Evolutionary conservation across 768 basidiomycete genomes (phyloP).

Genomic region (Russula virescens): DNA sequence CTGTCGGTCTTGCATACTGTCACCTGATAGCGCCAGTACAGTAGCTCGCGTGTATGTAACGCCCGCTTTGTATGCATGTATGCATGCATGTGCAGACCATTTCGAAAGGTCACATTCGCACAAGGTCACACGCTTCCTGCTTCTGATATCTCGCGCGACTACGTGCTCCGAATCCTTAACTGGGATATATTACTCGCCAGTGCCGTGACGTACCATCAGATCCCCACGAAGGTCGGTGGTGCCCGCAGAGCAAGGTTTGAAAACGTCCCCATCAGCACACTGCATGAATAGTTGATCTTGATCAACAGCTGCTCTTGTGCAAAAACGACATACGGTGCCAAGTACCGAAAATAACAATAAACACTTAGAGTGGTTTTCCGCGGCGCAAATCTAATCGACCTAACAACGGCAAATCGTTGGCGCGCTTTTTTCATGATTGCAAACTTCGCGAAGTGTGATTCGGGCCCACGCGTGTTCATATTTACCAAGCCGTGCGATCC

Average conservation of each 20-base stretch:
- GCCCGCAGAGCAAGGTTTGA: background rate
- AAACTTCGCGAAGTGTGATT: constrained; percentile 14
- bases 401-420: background rate
- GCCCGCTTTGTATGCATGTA: constrained; percentile 2
- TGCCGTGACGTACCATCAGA: background rate
- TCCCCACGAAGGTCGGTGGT: background rate
- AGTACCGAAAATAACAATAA: background rate
- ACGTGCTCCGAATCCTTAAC: background rate
- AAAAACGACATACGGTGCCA: background rate
- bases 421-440: background rate
- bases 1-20: background rate
- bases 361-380: background rate
- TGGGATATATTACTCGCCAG: background rate
- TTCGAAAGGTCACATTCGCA: background rate
- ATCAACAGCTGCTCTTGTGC: background rate
- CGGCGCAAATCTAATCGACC: background rate
- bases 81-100: background rate
- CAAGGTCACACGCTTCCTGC: constrained; percentile 1
- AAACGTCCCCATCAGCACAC: background rate
- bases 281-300: background rate
- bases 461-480: background rate
- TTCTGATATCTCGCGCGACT: background rate
- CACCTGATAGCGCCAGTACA: background rate
- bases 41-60: constrained; percentile 9
- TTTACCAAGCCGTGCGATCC: background rate